Base-by-base conservation (phyloP, 164 flowering plant genomes). In the Macadamia tetraphylla region DNA sequence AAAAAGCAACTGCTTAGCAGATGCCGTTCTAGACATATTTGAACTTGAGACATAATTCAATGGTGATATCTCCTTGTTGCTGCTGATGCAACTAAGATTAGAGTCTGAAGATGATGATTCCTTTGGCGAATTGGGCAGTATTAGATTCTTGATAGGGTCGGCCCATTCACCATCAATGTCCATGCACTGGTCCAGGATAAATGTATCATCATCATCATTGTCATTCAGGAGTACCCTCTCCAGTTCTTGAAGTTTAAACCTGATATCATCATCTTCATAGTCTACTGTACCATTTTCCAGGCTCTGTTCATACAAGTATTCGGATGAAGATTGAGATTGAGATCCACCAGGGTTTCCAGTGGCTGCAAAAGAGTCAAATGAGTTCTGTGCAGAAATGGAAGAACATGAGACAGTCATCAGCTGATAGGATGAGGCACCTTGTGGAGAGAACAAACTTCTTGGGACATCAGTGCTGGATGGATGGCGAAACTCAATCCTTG, bases 61-160 rank as follows among this genome's bases (percentile, higher is more conserved):
- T 10, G 67, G 63, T 8, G 83, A 67, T 49, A 76, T 58, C 63
- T 84, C 90, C 71, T 82, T 85, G 61, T 23, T 76, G 81, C 84
- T 82, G 76, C 89, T 87, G 66, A 77, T 84, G 84, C 85, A 83
- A 62, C 87, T 87, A 18, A 84, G 65, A 65, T 82, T 79, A 30
- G 96, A 89, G 71, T 85, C 85, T 29, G 87, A 75, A 4, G 94
- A 89, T 13, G 92, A 79, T 40, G 88, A 85, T 71, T 88, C 94
- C 74, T 89, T 88, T 11, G 93, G 92, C 1, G 97, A 88, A 70
- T 87, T 83, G 23, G 82, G 81, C 13, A 79, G 78, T 52, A 73
- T n/a, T 17, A 61, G 56, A 67, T 79, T 77, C 60, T 73, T 67
- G 31, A 74, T 66, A 13, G 83, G 76, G 23, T 86, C 79, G 40